phyloP scores from a whole-genome alignment of 352 stramenopile genomes.

The Thraustochytrium striatum region DNA sequence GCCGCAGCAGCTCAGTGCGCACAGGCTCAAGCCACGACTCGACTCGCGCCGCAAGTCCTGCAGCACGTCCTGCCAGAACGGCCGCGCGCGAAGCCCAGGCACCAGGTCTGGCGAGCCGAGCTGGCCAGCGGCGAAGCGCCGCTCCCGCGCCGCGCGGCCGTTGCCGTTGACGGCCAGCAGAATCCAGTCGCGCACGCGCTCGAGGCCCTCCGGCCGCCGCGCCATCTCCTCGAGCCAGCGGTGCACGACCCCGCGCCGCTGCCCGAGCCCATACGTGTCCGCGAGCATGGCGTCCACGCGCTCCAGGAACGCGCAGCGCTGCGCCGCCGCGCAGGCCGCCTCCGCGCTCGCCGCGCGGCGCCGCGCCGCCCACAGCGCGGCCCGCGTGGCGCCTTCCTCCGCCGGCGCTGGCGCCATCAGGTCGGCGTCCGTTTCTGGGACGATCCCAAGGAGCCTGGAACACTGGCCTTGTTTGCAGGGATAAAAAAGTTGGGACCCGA shows the following conservation, averaged over 20 bases:
- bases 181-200: constrained; percentile 64
- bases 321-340: too few species aligned
- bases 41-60: constrained; percentile 55
- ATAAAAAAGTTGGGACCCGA: too few species aligned
- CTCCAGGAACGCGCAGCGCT: too few species aligned
- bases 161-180: constrained; percentile 65
- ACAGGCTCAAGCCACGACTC: constrained; percentile 60
- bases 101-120: constrained; percentile 66
- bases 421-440: too few species aligned
- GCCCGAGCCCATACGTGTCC: constrained; percentile 13
- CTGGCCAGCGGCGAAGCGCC: constrained; percentile 61
- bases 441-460: too few species aligned
- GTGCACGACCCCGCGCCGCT: constrained; percentile 5
- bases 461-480: too few species aligned
- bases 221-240: constrained; percentile 37
- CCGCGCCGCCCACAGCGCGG: too few species aligned
- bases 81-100: constrained; percentile 57
- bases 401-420: too few species aligned
- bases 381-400: too few species aligned
- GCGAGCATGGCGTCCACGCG: constrained; percentile 1
- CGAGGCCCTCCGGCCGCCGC: constrained; percentile 54
- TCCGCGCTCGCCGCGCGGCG: too few species aligned
- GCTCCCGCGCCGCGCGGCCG: constrained; percentile 51
- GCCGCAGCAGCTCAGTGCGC: constrained; percentile 63
- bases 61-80: constrained; percentile 63